Evolutionary conservation across 2,329 filamentous ascomycete species (phyloP), one percentile per base, ranked within the genome.

Genomic region (Chaetomiaceae sp.): DNA sequence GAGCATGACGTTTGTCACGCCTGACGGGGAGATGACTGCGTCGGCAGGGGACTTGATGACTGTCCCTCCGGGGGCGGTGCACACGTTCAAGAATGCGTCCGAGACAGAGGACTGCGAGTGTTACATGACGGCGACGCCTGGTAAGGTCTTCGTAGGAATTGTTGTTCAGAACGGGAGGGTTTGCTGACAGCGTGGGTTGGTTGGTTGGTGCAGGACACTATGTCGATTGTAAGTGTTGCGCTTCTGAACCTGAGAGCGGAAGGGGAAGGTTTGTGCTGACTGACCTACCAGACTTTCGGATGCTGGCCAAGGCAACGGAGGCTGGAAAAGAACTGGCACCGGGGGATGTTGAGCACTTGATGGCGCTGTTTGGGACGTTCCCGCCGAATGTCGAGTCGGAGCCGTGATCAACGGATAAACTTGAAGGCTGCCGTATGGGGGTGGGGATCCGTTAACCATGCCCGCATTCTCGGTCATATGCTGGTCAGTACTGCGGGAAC

Each of bases 91-190:
- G 50, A 71, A 71, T 34, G 59, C 67, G 19, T 69, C 66, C 0
- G 56, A 64, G n/a, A 65, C 62, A 17, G 67, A 67, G 50, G 61
- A 63, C 2, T 64, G 64, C 6, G 69, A 69, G 57, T 63, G 68
- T n/a, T 71, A 69, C 51, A 71, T 71, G 68, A 71, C 67, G 2
- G 66, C 66, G 6, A 71, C 68, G 5, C 69, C 68, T 6, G 66
- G 66, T 66, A 40, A 51, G 11, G 19, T 8, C 12, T 9, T 3
- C 25, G 1, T 3, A 1, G 15, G 2, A 1, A 33, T n/a, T n/a
- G 17, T 14, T 3, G 33, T 6, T 22, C 6, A 5, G 29, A 31
- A 14, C 3, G 33, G 34, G 20, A 5, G 4, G 11, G 6, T 9
- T 6, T 27, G 42, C 52, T 62, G 48, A 63, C 53, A 17, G 9